Conservation (phyloP, 345 rosid species). For the Abelmoschus esculentus region DNA sequence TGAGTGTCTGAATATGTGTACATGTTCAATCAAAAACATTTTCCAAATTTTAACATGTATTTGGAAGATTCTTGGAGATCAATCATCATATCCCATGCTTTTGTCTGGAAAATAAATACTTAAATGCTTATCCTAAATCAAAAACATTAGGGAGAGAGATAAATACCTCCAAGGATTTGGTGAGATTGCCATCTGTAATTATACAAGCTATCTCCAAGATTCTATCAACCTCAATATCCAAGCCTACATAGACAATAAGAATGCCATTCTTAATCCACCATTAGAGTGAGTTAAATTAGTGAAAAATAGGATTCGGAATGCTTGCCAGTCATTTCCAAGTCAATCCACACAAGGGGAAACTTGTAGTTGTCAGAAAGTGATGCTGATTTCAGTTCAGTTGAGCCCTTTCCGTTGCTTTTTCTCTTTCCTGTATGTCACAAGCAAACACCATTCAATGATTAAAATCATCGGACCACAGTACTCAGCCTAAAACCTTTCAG, state of each 20-base stretch:
- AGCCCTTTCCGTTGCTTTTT: slow-evolving; percentile 15
- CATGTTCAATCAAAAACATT: too few relatives aligned
- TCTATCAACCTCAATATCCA: slow-evolving; percentile 68
- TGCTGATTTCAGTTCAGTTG: slow-evolving; percentile 4
- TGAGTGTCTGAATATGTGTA: not conserved
- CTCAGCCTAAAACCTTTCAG: not conserved
- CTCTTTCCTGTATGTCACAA: slow-evolving; percentile 17
- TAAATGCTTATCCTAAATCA: not conserved
- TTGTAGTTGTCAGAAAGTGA: slow-evolving; percentile 23
- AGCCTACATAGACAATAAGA: slow-evolving; percentile 40
- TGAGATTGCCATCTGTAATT: slow-evolving; percentile 70
- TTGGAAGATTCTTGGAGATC: not conserved
- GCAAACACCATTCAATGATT: not conserved
- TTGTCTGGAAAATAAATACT: not conserved
- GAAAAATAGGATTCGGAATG: not conserved
- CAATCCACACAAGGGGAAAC: slow-evolving; percentile 91
- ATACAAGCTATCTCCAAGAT: slow-evolving; percentile 97
- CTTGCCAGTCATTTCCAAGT: slow-evolving; percentile 89
- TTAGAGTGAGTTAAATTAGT: not conserved
- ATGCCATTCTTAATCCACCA: not conserved
- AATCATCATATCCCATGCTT: not conserved
- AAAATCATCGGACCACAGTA: not conserved
- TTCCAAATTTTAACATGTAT: not conserved
- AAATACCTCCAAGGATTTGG: slow-evolving; percentile 64
- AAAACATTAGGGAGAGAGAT: not conserved